Base-by-base conservation (phyloP, 2,329 filamentous ascomycete species). In the Remersonia thermophila region DNA sequence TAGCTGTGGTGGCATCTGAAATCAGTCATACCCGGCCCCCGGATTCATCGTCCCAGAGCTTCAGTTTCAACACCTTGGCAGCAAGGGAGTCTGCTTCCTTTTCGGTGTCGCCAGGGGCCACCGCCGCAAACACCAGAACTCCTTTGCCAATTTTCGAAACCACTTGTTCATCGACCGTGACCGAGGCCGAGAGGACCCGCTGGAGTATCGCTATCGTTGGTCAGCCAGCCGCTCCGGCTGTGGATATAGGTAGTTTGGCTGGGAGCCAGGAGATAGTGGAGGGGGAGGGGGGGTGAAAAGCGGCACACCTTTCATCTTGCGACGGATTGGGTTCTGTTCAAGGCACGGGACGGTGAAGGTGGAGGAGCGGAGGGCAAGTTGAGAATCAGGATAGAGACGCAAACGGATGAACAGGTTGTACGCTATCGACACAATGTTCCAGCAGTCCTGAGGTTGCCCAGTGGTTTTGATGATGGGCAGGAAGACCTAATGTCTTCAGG, bases 121-220 rank as follows among this genome's bases (percentile, higher is more conserved):
- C 77, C 17, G 87, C 91, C 15, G 89, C 89, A 55, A 98, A 81
- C 23, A 96, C 85, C 6, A 98, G 68, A 30, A 98, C 63, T 20
- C 91, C 91, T 59, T 80, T 83, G 41, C 85, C 84, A 51, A 98
- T 96, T 3, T 81, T 83, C 1, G 91, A 96, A 31, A 98, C 73
- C 20, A 94, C 64, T 55, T 93, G 71, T 53, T 84, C 81, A 55
- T 98, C 87, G 35, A 98, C 89, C 2, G 86, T 91, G 50, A 98
- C 91, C 7, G 89, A 95, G 42, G 89, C 89, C 30, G 87, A 96
- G 42, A 94, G 76, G 35, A 98, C 91, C 47, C 91, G 76, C 61
- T 98, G 91, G 36, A 96, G 65, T 41, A 98, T 83, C 36, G 86
- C 91, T 95, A 53, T 36, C 8, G 7, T 18, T 20, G 23, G 13